phyloP scores from a whole-genome alignment of 2,329 filamentous ascomycete species.

The Colletotrichum lindemuthianum region DNA sequence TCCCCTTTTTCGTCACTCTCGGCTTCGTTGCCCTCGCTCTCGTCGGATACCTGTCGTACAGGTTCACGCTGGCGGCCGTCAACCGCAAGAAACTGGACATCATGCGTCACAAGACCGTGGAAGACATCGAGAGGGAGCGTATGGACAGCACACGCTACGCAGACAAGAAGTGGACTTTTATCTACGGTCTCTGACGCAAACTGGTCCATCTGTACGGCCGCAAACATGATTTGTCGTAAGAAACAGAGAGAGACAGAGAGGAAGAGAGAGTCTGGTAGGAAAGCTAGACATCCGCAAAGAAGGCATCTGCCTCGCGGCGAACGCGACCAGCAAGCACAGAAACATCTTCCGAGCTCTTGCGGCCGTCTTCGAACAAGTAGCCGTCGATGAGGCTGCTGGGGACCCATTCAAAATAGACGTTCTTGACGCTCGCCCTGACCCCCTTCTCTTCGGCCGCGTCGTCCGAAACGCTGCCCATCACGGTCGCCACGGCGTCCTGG shows the following conservation, averaged over 20 bases:
- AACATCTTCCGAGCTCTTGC: slow-evolving; percentile 53
- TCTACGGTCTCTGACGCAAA: slow-evolving; percentile 41
- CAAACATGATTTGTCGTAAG: not conserved
- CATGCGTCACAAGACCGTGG: slow-evolving; percentile 37
- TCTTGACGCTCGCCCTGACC: slow-evolving; percentile 47
- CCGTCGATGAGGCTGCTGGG: slow-evolving; percentile 59
- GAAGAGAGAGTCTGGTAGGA: not conserved
- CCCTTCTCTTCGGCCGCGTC: not conserved
- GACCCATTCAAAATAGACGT: slow-evolving; percentile 72
- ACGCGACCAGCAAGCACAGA: slow-evolving; percentile 49
- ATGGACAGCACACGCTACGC: slow-evolving; percentile 39
- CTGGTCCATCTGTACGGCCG: not conserved
- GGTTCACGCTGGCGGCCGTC: slow-evolving; percentile 40
- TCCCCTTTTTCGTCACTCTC: slow-evolving; percentile 46
- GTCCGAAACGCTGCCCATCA: slow-evolving; percentile 32
- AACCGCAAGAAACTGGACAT: slow-evolving; percentile 39
- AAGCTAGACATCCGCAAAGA: slow-evolving; percentile 55
- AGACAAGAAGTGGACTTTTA: slow-evolving; percentile 43
- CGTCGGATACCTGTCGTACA: slow-evolving; percentile 45
- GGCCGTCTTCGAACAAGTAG: slow-evolving; percentile 66
- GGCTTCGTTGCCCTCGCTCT: slow-evolving; percentile 43
- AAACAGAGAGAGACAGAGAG: not conserved
- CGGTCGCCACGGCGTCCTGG: not conserved
- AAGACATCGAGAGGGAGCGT: slow-evolving; percentile 39
- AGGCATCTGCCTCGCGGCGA: slow-evolving; percentile 47